These are phyloP conservation scores for Fusarium odoratissimum DNA, from an alignment of 2,329 filamentous ascomycete genomes.

Conservation along the genomic window DNA sequence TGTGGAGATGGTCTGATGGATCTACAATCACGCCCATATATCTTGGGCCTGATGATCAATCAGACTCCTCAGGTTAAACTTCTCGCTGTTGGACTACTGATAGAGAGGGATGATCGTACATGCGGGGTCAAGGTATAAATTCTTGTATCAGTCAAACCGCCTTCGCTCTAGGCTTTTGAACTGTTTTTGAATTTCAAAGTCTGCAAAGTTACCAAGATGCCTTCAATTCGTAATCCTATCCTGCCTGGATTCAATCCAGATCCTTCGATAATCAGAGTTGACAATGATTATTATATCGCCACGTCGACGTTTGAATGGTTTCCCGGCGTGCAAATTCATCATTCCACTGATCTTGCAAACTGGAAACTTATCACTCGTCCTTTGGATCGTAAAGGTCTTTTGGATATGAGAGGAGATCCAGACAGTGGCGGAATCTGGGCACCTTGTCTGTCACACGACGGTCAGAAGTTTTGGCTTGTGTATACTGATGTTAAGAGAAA, in stretches of 20 bases:
- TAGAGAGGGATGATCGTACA: not conserved
- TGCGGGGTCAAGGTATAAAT: not conserved
- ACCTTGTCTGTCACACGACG: conserved; percentile 71
- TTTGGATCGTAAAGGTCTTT: conserved; percentile 59
- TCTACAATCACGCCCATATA: not conserved
- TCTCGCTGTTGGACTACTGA: not conserved
- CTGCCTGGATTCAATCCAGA: conserved; percentile 67
- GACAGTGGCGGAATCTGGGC: conserved; percentile 72
- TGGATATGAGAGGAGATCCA: conserved; percentile 68
- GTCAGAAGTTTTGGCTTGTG: conserved; percentile 69
- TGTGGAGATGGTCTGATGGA: not conserved
- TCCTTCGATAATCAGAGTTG: conserved; percentile 63
- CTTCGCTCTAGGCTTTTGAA: not conserved
- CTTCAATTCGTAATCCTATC: conserved; percentile 62
- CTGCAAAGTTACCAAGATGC: conserved; percentile 51
- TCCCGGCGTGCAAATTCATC: conserved; percentile 65
- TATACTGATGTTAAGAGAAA: conserved; percentile 75
- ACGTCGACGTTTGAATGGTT: conserved; percentile 67
- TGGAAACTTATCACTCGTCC: conserved; percentile 61
- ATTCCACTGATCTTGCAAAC: conserved; percentile 63
- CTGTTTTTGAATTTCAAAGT: not conserved
- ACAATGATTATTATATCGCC: conserved; percentile 64
- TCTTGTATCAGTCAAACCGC: not conserved
- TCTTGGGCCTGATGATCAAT: not conserved
- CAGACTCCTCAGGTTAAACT: not conserved